Evolutionary conservation across 768 basidiomycete genomes (phyloP).

Genomic region (Atractiella rhizophila): DNA sequence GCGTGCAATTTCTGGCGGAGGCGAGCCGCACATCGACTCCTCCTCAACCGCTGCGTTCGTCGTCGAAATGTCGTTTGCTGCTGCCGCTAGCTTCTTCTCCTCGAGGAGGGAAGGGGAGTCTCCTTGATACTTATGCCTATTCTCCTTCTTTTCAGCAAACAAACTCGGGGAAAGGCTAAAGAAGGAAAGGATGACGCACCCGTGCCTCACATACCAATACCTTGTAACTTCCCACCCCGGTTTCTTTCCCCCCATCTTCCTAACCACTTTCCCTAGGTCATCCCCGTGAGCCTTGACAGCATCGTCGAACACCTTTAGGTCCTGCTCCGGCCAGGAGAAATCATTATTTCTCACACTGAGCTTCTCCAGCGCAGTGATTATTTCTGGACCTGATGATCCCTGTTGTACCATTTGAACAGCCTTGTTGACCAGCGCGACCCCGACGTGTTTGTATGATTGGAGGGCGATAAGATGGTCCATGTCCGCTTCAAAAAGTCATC

Average conservation of each 20-base stretch:
- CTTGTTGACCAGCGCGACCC: slow-evolving; percentile 12
- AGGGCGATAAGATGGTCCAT: slow-evolving; percentile 4
- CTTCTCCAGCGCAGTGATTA: slow-evolving; percentile 1
- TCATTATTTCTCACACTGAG: slow-evolving; percentile 4
- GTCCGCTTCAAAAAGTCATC: not conserved
- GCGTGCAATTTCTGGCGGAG: slow-evolving; percentile 4
- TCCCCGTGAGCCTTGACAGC: slow-evolving; percentile 12
- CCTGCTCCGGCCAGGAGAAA: slow-evolving; percentile 11
- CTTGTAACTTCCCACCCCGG: slow-evolving; percentile 14
- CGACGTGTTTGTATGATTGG: slow-evolving; percentile 4
- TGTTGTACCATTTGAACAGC: slow-evolving; percentile 7
- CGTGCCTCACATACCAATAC: slow-evolving; percentile 12
- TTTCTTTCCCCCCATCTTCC: slow-evolving; percentile 8
- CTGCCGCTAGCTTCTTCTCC: not conserved
- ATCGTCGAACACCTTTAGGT: slow-evolving; percentile 5
- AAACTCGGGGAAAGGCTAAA: not conserved
- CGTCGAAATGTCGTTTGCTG: slow-evolving; percentile 2
- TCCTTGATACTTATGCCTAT: slow-evolving; percentile 12
- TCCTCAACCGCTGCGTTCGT: slow-evolving; percentile 6
- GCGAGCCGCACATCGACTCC: slow-evolving; percentile 4
- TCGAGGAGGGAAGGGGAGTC: slow-evolving; percentile 7
- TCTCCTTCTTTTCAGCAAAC: not conserved
- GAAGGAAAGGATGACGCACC: slow-evolving; percentile 1
- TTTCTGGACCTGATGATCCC: slow-evolving; percentile 4
- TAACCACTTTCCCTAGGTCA: slow-evolving; percentile 13